Base-by-base conservation (phyloP, 2,329 filamentous ascomycete genomes). In the Cladophialophora bantiana region DNA sequence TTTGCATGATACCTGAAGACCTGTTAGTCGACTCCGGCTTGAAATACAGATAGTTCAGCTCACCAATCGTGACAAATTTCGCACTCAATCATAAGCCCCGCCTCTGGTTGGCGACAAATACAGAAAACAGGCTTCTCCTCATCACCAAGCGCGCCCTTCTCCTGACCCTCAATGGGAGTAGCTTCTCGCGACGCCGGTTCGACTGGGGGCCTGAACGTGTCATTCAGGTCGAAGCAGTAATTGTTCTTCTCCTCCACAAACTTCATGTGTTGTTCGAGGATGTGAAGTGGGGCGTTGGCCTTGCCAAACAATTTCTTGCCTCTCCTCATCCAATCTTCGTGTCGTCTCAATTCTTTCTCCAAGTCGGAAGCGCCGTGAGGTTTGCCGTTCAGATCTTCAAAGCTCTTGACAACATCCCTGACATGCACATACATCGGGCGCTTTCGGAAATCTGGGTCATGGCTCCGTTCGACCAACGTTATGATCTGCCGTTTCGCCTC, bases 51-150 rank as follows among this genome's bases (percentile, higher is more conserved):
- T 7, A 40, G 20, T 20, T 45, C 34, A 20, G 83, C 89, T 83
- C 78, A 94, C 95, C 95, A 99, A 82, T 99, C 95, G 75, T 97
- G 94, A 79, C 95, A 99, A 45, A 97, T 84, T 77, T 98, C 95
- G 77, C 95, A 99, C 79, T 99, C 95, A 74, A 99, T 98, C 95
- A 99, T 99, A 90, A 98, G 96, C 59, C 95, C 95, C 42, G 94
- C 93, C 79, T 99, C 95, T 6, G 93, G 88, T 70, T 90, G 92
- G 67, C 95, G 89, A 80, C 95, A 99, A 72, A 99, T 97, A 78
- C 95, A 99, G 78, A 98, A 99, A 0, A 98, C 94, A 76, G 98
- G 94, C 81, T 88, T 76, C 86, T 83, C 63, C 76, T 77, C 64
- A 73, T 90, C 85, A 73, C 90, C 83, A 73, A 74, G 59, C 54